These are phyloP conservation scores for Lactuca sativa DNA, from an alignment of 129 eudicot species.

Conservation along the genomic window DNA sequence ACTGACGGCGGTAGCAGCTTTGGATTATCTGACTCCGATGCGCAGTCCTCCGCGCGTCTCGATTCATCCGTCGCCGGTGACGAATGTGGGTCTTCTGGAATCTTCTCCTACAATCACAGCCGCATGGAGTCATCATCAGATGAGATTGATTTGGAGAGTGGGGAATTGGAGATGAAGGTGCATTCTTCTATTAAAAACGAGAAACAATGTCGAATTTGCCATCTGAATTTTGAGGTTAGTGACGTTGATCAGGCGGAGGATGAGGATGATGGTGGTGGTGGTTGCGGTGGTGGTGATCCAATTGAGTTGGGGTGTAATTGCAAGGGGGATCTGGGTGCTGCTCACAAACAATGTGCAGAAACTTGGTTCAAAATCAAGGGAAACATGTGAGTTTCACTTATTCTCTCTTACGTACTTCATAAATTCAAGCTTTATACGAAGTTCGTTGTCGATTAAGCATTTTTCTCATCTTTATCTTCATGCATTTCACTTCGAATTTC, in stretches of 20 bases:
- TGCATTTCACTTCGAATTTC: constrained; percentile 24
- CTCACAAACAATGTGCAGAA: constrained; percentile 73
- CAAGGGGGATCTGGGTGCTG: constrained; percentile 69
- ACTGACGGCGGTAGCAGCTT: constrained; percentile 50
- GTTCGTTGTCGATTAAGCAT: not conserved
- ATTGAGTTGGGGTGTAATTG: constrained; percentile 67
- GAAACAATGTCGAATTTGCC: constrained; percentile 64
- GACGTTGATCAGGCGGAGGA: constrained; percentile 23
- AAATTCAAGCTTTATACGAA: not conserved
- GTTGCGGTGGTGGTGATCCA: constrained; percentile 28
- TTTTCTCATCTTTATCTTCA: not conserved
- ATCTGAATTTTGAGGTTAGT: constrained; percentile 39
- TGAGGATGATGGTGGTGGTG: constrained; percentile 23
- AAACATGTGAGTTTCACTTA: constrained; percentile 44
- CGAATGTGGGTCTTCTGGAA: constrained; percentile 41
- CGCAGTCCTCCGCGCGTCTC: constrained; percentile 32
- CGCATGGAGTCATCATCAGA: constrained; percentile 28
- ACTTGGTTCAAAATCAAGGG: constrained; percentile 74
- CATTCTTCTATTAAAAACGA: constrained; percentile 32
- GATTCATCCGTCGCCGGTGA: constrained; percentile 37
- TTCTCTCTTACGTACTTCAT: not conserved
- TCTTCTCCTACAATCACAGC: constrained; percentile 35
- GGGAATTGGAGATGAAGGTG: constrained; percentile 60
- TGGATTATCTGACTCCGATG: constrained; percentile 48
- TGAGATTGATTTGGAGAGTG: constrained; percentile 63